phyloP scores from a whole-genome alignment of 2,329 filamentous ascomycete genomes.

The Dryadomyces quercus-mongolicae region DNA sequence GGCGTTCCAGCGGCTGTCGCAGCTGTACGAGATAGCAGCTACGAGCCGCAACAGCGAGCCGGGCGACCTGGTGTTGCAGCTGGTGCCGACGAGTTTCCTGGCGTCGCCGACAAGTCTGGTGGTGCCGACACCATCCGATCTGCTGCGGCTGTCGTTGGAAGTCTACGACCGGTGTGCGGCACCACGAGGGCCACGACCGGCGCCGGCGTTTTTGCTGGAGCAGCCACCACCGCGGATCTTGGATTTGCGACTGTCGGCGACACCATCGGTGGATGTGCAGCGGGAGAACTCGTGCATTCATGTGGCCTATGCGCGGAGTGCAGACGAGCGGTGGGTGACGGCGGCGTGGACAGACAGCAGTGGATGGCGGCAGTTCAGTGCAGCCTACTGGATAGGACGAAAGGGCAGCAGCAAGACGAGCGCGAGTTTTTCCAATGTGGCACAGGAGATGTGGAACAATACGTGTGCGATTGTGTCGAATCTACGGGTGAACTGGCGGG shows the following conservation, averaged over 20 bases:
- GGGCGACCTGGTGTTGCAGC: conserved; percentile 65
- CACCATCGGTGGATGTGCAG: conserved; percentile 59
- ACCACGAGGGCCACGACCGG: conserved; percentile 43
- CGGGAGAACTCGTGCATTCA: conserved; percentile 73
- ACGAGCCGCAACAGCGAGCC: conserved; percentile 21
- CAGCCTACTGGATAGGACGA: conserved; percentile 59
- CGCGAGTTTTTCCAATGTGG: conserved; percentile 48
- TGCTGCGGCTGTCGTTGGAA: conserved; percentile 55
- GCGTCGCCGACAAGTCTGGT: conserved; percentile 51
- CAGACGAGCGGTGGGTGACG: conserved; percentile 66
- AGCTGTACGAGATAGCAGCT: conserved; percentile 41
- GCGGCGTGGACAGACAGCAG: conserved; percentile 72
- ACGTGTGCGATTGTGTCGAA: conserved; percentile 61
- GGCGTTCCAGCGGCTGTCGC: conserved; percentile 61
- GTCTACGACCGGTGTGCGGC: conserved; percentile 64
- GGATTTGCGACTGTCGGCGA: conserved; percentile 59
- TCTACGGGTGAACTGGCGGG: conserved; percentile 63
- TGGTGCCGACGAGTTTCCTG: conserved; percentile 58
- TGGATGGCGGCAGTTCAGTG: conserved; percentile 59
- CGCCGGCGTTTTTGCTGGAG: conserved; percentile 63
- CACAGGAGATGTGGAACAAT: conserved; percentile 65
- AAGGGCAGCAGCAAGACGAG: conserved; percentile 38
- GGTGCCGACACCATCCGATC: conserved; percentile 47
- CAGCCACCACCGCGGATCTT: conserved; percentile 57
- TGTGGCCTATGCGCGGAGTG: conserved; percentile 63